Base-by-base conservation (phyloP, 1,284 basidiomycete genomes). In the Mycena sp. region DNA sequence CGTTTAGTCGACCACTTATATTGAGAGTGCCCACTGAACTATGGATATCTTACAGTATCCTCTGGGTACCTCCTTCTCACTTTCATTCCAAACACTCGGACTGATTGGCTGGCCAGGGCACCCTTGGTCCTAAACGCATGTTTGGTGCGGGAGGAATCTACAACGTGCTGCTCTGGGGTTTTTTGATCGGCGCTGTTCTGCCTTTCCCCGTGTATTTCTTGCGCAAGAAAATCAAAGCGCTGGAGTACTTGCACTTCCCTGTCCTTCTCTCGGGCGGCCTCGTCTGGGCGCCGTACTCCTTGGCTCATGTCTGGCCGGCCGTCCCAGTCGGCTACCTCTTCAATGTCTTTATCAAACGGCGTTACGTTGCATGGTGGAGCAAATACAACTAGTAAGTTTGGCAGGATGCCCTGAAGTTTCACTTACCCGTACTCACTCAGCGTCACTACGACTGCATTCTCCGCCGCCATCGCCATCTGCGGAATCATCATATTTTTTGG, bases 251-350 rank as follows among this genome's bases (percentile, higher is more conserved):
- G 37, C 81, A 82, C 72, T 64, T 81, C 11, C 81, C 54, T 55
- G 30, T 55, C 5, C 54, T 55, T 7, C 14, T 55, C 4, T 6
- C 13, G 14, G 54, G 54, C 13, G 54, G 54, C 11, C 20, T 55
- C 11, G 18, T 55, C 30, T 55, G 54, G 54, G 4, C 88, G 84
- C 38, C 82, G 86, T 80, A 88, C 86, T 75, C 71, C 7, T 13
- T 57, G 55, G 55, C 55, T 8, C 2, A 46, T 18, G 14, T 61
- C 39, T 61, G 59, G 78, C 78, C 78, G 4, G 75, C 73, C 3
- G 74, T 89, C 60, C 74, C 84, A 13, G 79, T 85, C 16, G 86
- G 84, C 0, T 88, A 85, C 72, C 72, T 88, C 54, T 89, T 89
- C 73, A 78, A 79, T 60, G 74, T 77, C 2, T 77, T 75, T 71